These are phyloP conservation scores for Taphrina deformans DNA, from an alignment of 1,139 yeast species.

Conservation along the genomic window DNA sequence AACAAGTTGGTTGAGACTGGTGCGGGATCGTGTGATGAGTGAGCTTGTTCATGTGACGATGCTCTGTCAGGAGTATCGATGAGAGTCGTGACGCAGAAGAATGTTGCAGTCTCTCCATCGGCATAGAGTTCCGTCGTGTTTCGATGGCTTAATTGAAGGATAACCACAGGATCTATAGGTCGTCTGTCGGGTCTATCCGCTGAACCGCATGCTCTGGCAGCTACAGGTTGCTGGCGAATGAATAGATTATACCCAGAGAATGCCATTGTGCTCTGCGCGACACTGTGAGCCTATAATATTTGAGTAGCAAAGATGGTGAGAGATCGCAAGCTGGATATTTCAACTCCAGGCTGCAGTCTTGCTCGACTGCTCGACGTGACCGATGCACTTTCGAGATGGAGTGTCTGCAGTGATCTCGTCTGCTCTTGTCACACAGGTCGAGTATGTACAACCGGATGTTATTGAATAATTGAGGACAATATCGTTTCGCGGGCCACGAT, in stretches of 20 bases:
- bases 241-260: slow-evolving; percentile 1
- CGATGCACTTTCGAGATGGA: too few species aligned
- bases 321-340: too few species aligned
- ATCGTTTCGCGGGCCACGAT: too few species aligned
- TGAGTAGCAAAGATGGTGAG: not conserved
- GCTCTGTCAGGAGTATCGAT: not conserved
- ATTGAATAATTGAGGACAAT: too few species aligned
- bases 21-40: not conserved
- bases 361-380: too few species aligned
- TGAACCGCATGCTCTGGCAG: slow-evolving; percentile 29
- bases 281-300: not conserved
- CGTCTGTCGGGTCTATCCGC: slow-evolving; percentile 27
- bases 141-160: slow-evolving; percentile 17
- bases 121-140: not conserved
- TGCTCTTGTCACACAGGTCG: too few species aligned
- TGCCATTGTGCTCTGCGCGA: not conserved
- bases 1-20: slow-evolving; percentile 6
- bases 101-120: slow-evolving; percentile 18
- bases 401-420: too few species aligned
- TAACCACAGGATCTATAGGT: slow-evolving; percentile 31
- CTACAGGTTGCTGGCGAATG: slow-evolving; percentile 31
- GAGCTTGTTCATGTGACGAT: not conserved
- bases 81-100: slow-evolving; percentile 16
- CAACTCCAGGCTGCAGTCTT: too few species aligned
- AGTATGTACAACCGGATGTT: too few species aligned